These are phyloP conservation scores for Penicillium coprophilum DNA, from an alignment of 495 filamentous ascomycete species.

Conservation along the genomic window DNA sequence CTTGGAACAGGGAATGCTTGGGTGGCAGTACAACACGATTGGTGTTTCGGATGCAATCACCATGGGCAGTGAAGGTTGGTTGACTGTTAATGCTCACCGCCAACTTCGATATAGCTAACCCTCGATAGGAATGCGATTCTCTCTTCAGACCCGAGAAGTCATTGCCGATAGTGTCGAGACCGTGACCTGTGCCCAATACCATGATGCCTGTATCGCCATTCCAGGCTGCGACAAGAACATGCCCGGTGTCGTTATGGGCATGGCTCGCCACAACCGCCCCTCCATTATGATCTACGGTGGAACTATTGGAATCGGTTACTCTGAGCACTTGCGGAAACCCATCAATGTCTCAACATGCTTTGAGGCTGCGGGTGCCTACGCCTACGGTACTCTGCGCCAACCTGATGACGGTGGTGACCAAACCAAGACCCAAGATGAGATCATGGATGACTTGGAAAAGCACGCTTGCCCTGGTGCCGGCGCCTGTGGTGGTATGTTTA, in stretches of 20 bases:
- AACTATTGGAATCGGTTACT: constrained; percentile 84
- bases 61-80: constrained; percentile 88
- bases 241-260: constrained; percentile 83
- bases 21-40: constrained; percentile 92
- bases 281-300: constrained; percentile 86
- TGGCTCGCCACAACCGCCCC: constrained; percentile 89
- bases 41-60: constrained; percentile 94
- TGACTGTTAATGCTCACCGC: neutral
- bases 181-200: constrained; percentile 80
- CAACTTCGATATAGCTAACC: constrained; percentile 1
- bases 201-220: constrained; percentile 93
- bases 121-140: constrained; percentile 84
- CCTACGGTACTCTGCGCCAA: constrained; percentile 66
- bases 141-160: constrained; percentile 89
- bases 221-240: constrained; percentile 99
- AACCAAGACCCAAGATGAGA: constrained; percentile 65
- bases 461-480: constrained; percentile 88
- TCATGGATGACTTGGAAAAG: constrained; percentile 83
- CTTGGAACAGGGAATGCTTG: constrained; percentile 80
- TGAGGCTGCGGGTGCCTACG: constrained; percentile 85
- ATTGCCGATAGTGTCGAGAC: constrained; percentile 96
- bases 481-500: constrained; percentile 97
- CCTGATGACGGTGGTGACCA: constrained; percentile 57
- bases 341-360: constrained; percentile 93
- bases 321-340: constrained; percentile 68